Evolutionary conservation across 78 protist species (phyloP).

Genomic region (Tieghemostelium lacteum): DNA sequence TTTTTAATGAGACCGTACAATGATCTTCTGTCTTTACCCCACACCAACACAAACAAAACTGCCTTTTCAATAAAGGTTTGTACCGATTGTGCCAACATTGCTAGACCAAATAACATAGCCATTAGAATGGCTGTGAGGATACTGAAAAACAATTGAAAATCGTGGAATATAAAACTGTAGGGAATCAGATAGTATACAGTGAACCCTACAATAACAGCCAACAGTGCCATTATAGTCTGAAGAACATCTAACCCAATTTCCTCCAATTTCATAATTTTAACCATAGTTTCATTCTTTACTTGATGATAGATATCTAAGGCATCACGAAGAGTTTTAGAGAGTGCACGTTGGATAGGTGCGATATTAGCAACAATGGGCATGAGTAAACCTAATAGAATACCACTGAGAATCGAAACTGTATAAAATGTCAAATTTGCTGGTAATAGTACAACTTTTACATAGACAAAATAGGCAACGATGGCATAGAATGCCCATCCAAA

Average conservation of each 20-base stretch:
- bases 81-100: conserved; percentile 81
- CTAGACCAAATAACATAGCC: conserved; percentile 89
- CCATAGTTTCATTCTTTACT: conserved; percentile 81
- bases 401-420: conserved; percentile 43
- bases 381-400: conserved; percentile 57
- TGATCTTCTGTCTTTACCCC: conserved; percentile 31
- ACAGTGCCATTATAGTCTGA: conserved; percentile 37
- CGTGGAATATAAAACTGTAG: conserved; percentile 77
- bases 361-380: conserved; percentile 78
- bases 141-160: conserved; percentile 79
- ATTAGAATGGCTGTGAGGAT: conserved; percentile 80
- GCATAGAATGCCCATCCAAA: conserved; percentile 76
- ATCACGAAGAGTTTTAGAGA: conserved; percentile 87
- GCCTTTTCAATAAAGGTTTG: conserved; percentile 74
- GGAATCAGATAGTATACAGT: conserved; percentile 91
- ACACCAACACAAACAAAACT: conserved; percentile 26
- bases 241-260: conserved; percentile 86
- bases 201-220: conserved; percentile 85
- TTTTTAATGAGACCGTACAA: conserved; percentile 78
- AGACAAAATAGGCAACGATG: conserved; percentile 59
- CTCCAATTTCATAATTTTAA: conserved; percentile 82
- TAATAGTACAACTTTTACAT: conserved; percentile 65
- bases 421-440: conserved; percentile 64
- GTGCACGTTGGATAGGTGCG: conserved; percentile 85
- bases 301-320: conserved; percentile 92